Evolutionary conservation across 805 yeast species (phyloP).

Genomic region (Peterozyma toletana): DNA sequence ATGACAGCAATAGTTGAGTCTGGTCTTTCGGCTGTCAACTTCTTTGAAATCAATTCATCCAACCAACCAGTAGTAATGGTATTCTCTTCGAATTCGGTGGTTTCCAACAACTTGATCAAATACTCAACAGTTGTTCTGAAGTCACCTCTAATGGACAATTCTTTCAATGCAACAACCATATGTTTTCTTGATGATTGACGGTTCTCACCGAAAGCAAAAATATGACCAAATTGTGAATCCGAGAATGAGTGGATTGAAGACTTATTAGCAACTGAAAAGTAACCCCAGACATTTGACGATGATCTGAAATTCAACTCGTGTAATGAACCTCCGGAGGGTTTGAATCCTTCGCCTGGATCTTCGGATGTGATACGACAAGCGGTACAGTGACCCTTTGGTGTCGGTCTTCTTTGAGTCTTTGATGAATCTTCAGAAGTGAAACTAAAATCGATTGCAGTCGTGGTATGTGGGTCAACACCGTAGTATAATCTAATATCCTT

Average conservation of each 20-base stretch:
- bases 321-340: slow-evolving; percentile 95
- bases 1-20: slow-evolving; percentile 85
- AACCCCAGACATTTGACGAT: slow-evolving; percentile 98
- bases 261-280: slow-evolving; percentile 92
- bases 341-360: slow-evolving; percentile 99
- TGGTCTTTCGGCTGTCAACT: slow-evolving; percentile 95
- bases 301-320: slow-evolving; percentile 97
- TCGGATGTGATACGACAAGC: slow-evolving; percentile 99
- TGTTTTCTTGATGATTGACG: slow-evolving; percentile 97
- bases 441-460: slow-evolving; percentile 86
- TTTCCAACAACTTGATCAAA: slow-evolving; percentile 87
- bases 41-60: slow-evolving; percentile 89
- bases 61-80: slow-evolving; percentile 99
- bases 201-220: slow-evolving; percentile 97
- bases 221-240: slow-evolving; percentile 98
- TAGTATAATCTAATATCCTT: slow-evolving; percentile 87
- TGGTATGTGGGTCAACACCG: slow-evolving; percentile 93
- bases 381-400: slow-evolving; percentile 97
- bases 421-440: slow-evolving; percentile 68
- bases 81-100: slow-evolving; percentile 93
- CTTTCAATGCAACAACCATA: slow-evolving; percentile 98
- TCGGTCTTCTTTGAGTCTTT: slow-evolving; percentile 82
- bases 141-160: slow-evolving; percentile 95
- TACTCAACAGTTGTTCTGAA: slow-evolving; percentile 98
- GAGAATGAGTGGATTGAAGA: slow-evolving; percentile 97